A percentile compares a stretch with the other conserved stretches of the same genome.
Evolutionary conservation across 2,329 filamentous ascomycete genomes (phyloP).

Genomic region (Simplicillium sp.): DNA sequence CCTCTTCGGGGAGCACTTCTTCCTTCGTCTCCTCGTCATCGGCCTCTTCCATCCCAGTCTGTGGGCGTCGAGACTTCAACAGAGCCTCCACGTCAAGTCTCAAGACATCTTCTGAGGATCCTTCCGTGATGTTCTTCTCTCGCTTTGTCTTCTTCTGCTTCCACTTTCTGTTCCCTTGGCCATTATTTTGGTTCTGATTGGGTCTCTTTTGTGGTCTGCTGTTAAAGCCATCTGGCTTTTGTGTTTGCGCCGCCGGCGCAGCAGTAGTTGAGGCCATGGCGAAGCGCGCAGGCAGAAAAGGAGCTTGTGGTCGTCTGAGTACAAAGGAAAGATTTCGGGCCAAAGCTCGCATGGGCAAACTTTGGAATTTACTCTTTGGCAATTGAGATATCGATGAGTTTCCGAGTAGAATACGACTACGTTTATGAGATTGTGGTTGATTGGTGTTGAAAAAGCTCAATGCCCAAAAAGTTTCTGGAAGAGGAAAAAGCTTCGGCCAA

Average conservation of each 20-base stretch:
- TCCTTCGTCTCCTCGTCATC: constrained; percentile 16
- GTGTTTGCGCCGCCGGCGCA: neutral
- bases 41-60: constrained; percentile 13
- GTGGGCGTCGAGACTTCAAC: constrained; percentile 29
- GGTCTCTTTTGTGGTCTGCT: constrained; percentile 12
- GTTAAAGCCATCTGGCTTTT: constrained; percentile 3
- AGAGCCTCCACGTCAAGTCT: constrained; percentile 51
- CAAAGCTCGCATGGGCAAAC: too few relatives aligned
- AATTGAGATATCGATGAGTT: too few relatives aligned
- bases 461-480: too few relatives aligned
- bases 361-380: too few relatives aligned
- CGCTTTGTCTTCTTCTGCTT: constrained; percentile 46
- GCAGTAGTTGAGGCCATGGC: neutral
- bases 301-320: too few relatives aligned
- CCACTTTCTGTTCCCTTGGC: constrained; percentile 14
- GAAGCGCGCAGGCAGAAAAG: neutral
- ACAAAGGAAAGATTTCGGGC: too few relatives aligned
- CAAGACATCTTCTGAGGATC: constrained; percentile 58
- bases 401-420: too few relatives aligned
- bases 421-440: too few relatives aligned
- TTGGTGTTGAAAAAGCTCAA: too few relatives aligned
- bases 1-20: constrained; percentile 49
- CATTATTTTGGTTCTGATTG: constrained; percentile 7
- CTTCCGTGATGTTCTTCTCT: constrained; percentile 50
- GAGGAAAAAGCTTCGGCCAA: too few relatives aligned